These are phyloP conservation scores for Blumeriella jaapii DNA, from an alignment of 2,329 filamentous ascomycete genomes.

Conservation along the genomic window DNA sequence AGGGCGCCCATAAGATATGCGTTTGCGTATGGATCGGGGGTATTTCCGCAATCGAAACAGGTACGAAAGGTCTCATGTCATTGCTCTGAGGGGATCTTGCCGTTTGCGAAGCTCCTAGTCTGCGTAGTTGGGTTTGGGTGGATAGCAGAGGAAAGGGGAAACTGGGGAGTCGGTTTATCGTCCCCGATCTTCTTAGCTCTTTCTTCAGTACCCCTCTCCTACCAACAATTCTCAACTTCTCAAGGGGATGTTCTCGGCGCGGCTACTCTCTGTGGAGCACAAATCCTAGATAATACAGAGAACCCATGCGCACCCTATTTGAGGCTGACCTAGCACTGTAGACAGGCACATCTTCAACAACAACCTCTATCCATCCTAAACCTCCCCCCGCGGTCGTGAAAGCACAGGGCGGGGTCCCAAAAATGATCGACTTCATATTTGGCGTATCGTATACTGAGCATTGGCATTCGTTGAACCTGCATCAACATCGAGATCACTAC, in stretches of 20 bases:
- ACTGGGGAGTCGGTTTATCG: too few species aligned
- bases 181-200: too few species aligned
- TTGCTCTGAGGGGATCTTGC: too few species aligned
- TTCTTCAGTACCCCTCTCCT: too few species aligned
- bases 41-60: slow-evolving; percentile 64
- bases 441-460: slow-evolving; percentile 90
- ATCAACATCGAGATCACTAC: slow-evolving; percentile 85
- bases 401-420: slow-evolving; percentile 76
- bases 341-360: slow-evolving; percentile 37
- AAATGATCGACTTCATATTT: slow-evolving; percentile 99
- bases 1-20: slow-evolving; percentile 89
- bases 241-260: too few species aligned
- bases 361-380: slow-evolving; percentile 62
- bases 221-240: too few species aligned
- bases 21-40: slow-evolving; percentile 93
- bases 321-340: slow-evolving; percentile 1
- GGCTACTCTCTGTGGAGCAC: too few species aligned
- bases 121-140: too few species aligned
- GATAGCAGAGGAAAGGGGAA: too few species aligned
- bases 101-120: too few species aligned
- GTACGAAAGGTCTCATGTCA: slow-evolving; percentile 7
- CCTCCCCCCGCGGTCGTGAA: slow-evolving; percentile 71
- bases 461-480: slow-evolving; percentile 90
- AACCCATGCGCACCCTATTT: too few species aligned
- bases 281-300: too few species aligned